Evolutionary conservation across 352 stramenopile genomes (phyloP), one percentile per base, ranked within the genome.

Genomic region (Phytophthora syringae): DNA sequence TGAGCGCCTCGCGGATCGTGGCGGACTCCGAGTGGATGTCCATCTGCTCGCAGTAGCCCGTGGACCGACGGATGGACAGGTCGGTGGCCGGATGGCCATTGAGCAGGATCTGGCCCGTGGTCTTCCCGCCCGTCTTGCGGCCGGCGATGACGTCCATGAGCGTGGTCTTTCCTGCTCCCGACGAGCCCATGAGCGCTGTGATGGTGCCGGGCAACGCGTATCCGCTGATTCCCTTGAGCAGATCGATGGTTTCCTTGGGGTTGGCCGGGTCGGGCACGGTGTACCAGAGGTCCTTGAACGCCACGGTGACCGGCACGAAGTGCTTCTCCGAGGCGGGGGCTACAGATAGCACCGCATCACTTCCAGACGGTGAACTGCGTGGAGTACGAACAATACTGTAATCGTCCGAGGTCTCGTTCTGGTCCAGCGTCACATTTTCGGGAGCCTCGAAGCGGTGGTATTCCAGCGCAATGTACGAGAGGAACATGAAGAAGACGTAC

Each of bases 1-100:
- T 55, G 16, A 67, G 16, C 49, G 39, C 27, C 28, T 98, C 92
- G 16, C 88, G 76, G 18, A 90, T 82, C 32, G 74, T 32, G 13
- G 32, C 20, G n/a, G 62, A 66, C 16, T 66, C 48, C 16, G 48
- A 37, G 11, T 44, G 49, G 15, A 18, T n/a, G 32, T 55, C 40
- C 50, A 67, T 55, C 13, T 67, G 58, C n/a, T 45, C 39, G 10
- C 39, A 45, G 39, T 45, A 45, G 39, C 39, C 39, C 16, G 39
- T 45, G n/a, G 39, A 45, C 13, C 39, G 39, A 18, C 55, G 43
- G 16, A 76, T 62, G 40, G 70, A 64, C 34, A 72, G 52, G 40
- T 77, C 58, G 7, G 61, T 64, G 43, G 72, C 71, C 11, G 53
- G 22, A 15, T 52, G 18, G 36, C 58, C 30, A 22, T 62, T 53